phyloP scores from a whole-genome alignment of 768 basidiomycete genomes.

The Boletus rubroflammeus region DNA sequence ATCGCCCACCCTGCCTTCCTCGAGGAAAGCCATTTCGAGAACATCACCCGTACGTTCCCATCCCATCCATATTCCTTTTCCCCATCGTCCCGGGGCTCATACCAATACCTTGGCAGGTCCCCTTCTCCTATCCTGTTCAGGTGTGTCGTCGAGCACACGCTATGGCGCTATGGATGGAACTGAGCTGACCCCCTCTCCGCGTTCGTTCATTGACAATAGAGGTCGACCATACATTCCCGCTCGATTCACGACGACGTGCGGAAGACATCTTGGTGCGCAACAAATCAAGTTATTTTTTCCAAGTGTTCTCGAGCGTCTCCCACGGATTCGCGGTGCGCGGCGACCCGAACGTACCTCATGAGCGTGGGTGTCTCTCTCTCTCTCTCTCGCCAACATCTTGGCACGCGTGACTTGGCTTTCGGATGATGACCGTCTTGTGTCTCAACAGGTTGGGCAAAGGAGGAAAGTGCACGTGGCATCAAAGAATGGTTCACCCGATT shows the following conservation, averaged over 20 bases:
- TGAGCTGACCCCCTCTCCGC: no score
- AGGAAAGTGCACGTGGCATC: slow-evolving; percentile 49
- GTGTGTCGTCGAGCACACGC: no score
- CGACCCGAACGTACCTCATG: slow-evolving; percentile 9
- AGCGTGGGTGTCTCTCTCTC: slow-evolving; percentile 15
- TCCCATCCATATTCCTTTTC: background rate
- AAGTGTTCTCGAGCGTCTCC: slow-evolving; percentile 47
- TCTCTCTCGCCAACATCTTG: background rate
- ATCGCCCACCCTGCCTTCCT: slow-evolving; percentile 52
- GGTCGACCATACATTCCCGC: slow-evolving; percentile 47
- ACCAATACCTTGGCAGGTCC: no score
- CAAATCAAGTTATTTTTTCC: slow-evolving; percentile 50
- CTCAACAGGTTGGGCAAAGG: slow-evolving; percentile 52
- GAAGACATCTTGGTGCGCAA: slow-evolving; percentile 50
- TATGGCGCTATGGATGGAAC: no score
- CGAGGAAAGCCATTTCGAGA: slow-evolving; percentile 50
- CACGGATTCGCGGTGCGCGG: slow-evolving; percentile 25
- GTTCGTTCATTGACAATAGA: slow-evolving; percentile 31
- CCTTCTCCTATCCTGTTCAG: no score
- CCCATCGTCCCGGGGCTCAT: background rate
- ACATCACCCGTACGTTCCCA: slow-evolving; percentile 38
- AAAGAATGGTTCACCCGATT: slow-evolving; percentile 41
- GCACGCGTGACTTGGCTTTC: background rate
- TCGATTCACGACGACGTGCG: slow-evolving; percentile 46
- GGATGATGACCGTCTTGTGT: background rate